Conservation (phyloP, 169 alveolate species). For the Plasmodium blacklocki region DNA sequence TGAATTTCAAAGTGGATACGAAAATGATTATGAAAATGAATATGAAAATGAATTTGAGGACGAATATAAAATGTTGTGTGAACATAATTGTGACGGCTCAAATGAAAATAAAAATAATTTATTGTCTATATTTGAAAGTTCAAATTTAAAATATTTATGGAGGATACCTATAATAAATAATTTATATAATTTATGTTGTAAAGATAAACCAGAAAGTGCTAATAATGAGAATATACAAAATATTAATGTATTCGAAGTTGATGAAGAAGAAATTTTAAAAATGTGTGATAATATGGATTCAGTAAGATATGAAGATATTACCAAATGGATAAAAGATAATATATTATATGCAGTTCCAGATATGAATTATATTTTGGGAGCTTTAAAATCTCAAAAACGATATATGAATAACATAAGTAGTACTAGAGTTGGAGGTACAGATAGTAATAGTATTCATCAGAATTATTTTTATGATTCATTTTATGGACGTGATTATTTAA, state of each 20-base stretch:
- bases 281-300: conserved; percentile 15
- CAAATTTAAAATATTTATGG: conserved; percentile 42
- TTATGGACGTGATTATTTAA: conserved; percentile 64
- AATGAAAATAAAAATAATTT: conserved; percentile 15
- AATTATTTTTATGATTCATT: conserved; percentile 48
- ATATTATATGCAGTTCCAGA: conserved; percentile 65
- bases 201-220: background rate
- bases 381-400: conserved; percentile 6
- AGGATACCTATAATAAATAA: conserved; percentile 37
- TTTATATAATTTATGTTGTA: conserved; percentile 21
- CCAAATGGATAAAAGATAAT: conserved; percentile 43
- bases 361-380: conserved; percentile 27
- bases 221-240: conserved; percentile 11
- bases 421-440: no score
- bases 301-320: conserved; percentile 20
- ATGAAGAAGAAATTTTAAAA: conserved; percentile 20
- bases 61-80: background rate
- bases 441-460: background rate
- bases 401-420: no score
- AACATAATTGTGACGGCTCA: background rate
- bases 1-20: background rate
- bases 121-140: conserved; percentile 11
- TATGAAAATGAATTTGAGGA: conserved; percentile 18
- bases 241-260: conserved; percentile 39
- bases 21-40: background rate